Percentiles rank a stretch among this genome's conserved stretches.
These are phyloP conservation scores for Ophiostoma fasciatum DNA, from an alignment of 2,329 filamentous ascomycete species.

Conservation along the genomic window DNA sequence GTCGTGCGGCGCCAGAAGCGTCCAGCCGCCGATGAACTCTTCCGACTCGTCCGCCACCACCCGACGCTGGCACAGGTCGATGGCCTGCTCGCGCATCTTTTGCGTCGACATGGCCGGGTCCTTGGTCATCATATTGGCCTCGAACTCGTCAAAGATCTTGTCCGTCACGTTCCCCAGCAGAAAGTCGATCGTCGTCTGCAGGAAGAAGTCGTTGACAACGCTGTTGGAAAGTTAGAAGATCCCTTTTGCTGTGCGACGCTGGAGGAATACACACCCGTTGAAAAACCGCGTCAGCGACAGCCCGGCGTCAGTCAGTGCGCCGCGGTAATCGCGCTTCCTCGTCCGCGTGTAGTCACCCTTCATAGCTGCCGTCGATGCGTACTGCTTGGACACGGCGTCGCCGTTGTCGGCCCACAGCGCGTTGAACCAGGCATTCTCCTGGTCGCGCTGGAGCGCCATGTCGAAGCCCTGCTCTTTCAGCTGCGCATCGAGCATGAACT, in stretches of 20 bases:
- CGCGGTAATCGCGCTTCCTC: conserved; percentile 76
- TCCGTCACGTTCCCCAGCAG: conserved; percentile 77
- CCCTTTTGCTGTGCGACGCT: too few species aligned
- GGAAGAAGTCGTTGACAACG: conserved; percentile 95
- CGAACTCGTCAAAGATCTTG: conserved; percentile 84
- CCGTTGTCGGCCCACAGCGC: conserved; percentile 95
- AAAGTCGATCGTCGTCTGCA: conserved; percentile 89
- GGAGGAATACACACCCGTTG: conserved; percentile 38
- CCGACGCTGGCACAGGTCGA: conserved; percentile 75
- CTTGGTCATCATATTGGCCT: conserved; percentile 80
- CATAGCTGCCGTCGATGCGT: conserved; percentile 86
- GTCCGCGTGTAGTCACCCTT: conserved; percentile 96
- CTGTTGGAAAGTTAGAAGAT: conserved; percentile 36
- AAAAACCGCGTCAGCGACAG: conserved; percentile 68
- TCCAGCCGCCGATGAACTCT: conserved; percentile 82
- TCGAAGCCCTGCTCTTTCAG: conserved; percentile 62
- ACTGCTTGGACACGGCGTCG: conserved; percentile 88
- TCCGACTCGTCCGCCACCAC: conserved; percentile 74
- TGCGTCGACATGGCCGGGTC: conserved; percentile 81
- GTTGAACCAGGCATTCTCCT: conserved; percentile 86
- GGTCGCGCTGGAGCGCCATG: conserved; percentile 60
- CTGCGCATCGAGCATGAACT: conserved; percentile 67
- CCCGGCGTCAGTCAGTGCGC: conserved; percentile 80
- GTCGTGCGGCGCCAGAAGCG: conserved; percentile 59
- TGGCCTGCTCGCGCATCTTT: conserved; percentile 74